Conservation (phyloP, 2,329 filamentous ascomycete species). For the Aspergillus fijiensis region DNA sequence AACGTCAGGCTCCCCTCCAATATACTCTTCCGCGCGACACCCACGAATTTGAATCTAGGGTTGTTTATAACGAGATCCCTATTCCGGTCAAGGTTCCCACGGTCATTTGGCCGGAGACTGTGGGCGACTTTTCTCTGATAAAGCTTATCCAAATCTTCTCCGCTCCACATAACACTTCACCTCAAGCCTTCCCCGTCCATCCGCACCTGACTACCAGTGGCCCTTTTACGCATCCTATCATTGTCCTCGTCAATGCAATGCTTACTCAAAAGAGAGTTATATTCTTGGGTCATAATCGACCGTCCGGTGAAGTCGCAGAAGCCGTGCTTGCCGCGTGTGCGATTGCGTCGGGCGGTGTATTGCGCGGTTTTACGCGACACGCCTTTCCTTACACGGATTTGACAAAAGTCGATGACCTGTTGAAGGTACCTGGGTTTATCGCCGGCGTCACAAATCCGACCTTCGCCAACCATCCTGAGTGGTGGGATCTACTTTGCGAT, state of each 20-base stretch:
- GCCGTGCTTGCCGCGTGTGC: constrained; percentile 97
- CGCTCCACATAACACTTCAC: constrained; percentile 73
- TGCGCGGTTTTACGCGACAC: constrained; percentile 90
- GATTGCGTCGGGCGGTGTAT: constrained; percentile 84
- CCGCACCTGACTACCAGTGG: constrained; percentile 92
- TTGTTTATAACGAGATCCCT: constrained; percentile 93
- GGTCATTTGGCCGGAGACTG: constrained; percentile 88
- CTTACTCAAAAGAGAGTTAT: constrained; percentile 95
- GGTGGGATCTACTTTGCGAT: constrained; percentile 98
- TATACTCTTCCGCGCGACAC: constrained; percentile 88
- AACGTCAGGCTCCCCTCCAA: constrained; percentile 60
- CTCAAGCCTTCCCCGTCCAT: constrained; percentile 81
- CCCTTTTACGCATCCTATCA: constrained; percentile 85
- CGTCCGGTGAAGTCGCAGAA: constrained; percentile 93
- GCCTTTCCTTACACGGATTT: constrained; percentile 98
- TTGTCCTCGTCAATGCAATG: constrained; percentile 90
- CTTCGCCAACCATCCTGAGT: constrained; percentile 90
- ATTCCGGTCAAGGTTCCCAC: constrained; percentile 96
- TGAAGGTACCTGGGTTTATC: constrained; percentile 96
- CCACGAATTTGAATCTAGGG: constrained; percentile 93
- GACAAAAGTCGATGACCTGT: constrained; percentile 93
- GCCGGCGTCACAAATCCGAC: constrained; percentile 96
- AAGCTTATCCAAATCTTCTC: constrained; percentile 96
- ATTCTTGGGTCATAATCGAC: constrained; percentile 91
- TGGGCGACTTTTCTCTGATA: constrained; percentile 95